Conservation (phyloP, 495 filamentous ascomycete genomes). For the Xylaria flabelliformis region DNA sequence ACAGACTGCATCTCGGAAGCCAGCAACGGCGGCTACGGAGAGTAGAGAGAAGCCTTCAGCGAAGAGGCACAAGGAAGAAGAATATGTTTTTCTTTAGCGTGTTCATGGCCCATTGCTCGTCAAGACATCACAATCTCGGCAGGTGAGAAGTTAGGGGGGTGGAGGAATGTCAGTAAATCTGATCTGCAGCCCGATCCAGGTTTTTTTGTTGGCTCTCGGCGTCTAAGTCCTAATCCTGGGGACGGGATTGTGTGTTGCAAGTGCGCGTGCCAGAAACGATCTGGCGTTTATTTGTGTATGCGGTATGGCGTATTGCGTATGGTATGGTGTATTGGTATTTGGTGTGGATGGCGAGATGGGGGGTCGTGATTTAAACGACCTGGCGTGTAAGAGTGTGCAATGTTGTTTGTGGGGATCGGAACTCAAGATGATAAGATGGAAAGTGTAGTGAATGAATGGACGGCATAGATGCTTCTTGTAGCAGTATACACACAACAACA, state of each 20-base stretch:
- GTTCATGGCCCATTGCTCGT: constrained; percentile 43
- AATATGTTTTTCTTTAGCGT: constrained; percentile 42
- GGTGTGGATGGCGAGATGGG: constrained; percentile 16
- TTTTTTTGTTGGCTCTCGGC: constrained; percentile 32
- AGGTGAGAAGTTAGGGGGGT: constrained; percentile 19
- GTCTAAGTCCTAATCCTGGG: constrained; percentile 23
- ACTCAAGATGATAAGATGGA: constrained; percentile 14
- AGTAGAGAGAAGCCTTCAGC: constrained; percentile 47
- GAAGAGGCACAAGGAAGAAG: constrained; percentile 43
- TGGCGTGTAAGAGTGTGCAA: constrained; percentile 37
- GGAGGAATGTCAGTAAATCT: constrained; percentile 39
- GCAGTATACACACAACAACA: constrained; percentile 23
- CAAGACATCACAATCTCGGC: constrained; percentile 40
- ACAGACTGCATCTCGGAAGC: constrained; percentile 65
- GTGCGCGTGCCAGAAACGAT: constrained; percentile 23
- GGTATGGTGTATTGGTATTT: constrained; percentile 21
- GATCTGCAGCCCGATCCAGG: constrained; percentile 25
- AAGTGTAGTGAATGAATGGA: constrained; percentile 23
- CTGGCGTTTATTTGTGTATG: constrained; percentile 17
- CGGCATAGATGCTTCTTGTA: constrained; percentile 28
- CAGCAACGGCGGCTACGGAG: constrained; percentile 42
- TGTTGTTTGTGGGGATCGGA: constrained; percentile 26
- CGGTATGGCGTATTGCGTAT: constrained; percentile 16
- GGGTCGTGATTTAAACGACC: constrained; percentile 34
- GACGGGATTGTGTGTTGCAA: constrained; percentile 25